A percentile compares a stretch with the other conserved stretches of the same genome.
These are phyloP conservation scores for Hirschioporus abietinus DNA, from an alignment of 768 basidiomycete genomes.

Conservation along the genomic window DNA sequence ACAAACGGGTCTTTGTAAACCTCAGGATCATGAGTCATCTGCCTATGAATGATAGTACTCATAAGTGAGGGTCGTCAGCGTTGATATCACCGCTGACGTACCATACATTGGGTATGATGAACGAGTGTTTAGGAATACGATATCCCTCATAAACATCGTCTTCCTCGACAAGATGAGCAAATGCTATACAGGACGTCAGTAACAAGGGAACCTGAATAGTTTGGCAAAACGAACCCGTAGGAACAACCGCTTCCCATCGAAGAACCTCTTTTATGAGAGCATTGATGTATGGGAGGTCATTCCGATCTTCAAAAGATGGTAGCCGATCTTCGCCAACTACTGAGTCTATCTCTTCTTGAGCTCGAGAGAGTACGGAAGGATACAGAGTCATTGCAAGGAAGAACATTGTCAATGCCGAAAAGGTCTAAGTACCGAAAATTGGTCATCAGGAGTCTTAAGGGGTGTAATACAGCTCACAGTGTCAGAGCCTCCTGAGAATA, in stretches of 20 bases:
- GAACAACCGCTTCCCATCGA: conserved; percentile 14
- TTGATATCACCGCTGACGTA: neutral
- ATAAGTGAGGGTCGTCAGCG: neutral
- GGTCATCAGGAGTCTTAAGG: neutral
- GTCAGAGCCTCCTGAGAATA: conserved; percentile 10
- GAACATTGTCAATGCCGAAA: conserved; percentile 11
- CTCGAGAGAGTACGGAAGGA: conserved; percentile 13
- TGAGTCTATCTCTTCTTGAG: conserved; percentile 16
- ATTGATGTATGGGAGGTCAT: conserved; percentile 14
- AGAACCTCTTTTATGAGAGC: conserved; percentile 15
- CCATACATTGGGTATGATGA: neutral
- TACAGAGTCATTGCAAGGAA: conserved; percentile 16
- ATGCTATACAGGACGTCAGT: no score
- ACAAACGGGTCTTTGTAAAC: conserved; percentile 26
- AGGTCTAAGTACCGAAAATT: conserved; percentile 4
- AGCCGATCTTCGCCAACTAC: conserved; percentile 15
- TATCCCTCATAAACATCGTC: neutral
- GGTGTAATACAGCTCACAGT: conserved; percentile 6
- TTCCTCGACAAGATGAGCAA: neutral
- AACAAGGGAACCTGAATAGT: no score
- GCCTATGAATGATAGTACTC: conserved; percentile 11
- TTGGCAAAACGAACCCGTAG: conserved; percentile 7
- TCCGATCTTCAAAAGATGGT: conserved; percentile 13
- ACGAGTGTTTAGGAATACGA: neutral
- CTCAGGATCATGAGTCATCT: conserved; percentile 18